These are phyloP conservation scores for Arthroderma sp. DNA, from an alignment of 2,329 filamentous ascomycete genomes.

Conservation along the genomic window DNA sequence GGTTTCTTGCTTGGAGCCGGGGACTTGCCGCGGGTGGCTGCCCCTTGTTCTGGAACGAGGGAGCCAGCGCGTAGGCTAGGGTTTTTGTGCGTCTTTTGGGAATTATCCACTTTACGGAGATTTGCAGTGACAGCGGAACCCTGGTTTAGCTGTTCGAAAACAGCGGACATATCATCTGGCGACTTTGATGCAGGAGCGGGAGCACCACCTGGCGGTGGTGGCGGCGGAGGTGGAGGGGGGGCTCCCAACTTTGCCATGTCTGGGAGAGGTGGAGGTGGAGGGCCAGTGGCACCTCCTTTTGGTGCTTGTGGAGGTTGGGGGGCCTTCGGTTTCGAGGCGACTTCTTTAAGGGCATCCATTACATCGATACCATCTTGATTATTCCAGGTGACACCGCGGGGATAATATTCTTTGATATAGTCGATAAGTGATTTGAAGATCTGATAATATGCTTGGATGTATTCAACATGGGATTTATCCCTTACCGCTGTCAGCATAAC, in stretches of 20 bases:
- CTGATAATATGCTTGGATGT: slow-evolving; percentile 84
- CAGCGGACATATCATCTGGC: slow-evolving; percentile 60
- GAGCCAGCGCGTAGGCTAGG: slow-evolving; percentile 65
- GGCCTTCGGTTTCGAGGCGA: slow-evolving; percentile 28
- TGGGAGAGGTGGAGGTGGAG: slow-evolving; percentile 38
- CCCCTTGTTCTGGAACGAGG: slow-evolving; percentile 48
- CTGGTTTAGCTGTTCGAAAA: slow-evolving; percentile 84
- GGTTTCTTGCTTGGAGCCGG: slow-evolving; percentile 78
- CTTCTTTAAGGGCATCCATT: slow-evolving; percentile 51
- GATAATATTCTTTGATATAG: slow-evolving; percentile 74
- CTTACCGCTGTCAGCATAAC: slow-evolving; percentile 33
- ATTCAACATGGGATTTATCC: slow-evolving; percentile 69
- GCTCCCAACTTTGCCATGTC: slow-evolving; percentile 38
- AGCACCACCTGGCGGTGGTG: slow-evolving; percentile 55
- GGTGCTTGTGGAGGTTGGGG: slow-evolving; percentile 22
- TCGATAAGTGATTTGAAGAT: slow-evolving; percentile 72
- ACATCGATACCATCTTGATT: slow-evolving; percentile 58
- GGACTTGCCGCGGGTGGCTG: slow-evolving; percentile 54
- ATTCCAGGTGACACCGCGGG: slow-evolving; percentile 77
- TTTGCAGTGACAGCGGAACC: slow-evolving; percentile 78
- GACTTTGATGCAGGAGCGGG: slow-evolving; percentile 34
- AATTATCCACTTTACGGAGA: slow-evolving; percentile 85
- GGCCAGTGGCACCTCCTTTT: slow-evolving; percentile 32
- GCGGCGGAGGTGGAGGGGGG: slow-evolving; percentile 53
- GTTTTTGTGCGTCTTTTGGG: slow-evolving; percentile 98